Conservation (phyloP, 2,329 filamentous ascomycete genomes). For the Scedosporium apiospermum region DNA sequence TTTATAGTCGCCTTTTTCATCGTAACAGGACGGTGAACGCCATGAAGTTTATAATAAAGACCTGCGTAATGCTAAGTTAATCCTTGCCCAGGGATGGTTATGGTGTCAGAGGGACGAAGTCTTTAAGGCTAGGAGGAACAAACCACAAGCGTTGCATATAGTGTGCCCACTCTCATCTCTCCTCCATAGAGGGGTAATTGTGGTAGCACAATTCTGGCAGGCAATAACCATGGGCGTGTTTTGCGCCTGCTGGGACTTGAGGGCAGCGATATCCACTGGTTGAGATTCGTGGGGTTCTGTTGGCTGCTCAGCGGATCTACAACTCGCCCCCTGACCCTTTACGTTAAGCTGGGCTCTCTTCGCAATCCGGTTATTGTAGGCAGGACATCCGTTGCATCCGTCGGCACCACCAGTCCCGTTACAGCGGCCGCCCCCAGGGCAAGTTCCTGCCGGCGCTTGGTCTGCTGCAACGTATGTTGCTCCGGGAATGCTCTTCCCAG, state of each 20-base stretch:
- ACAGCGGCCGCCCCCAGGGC: conserved; percentile 87
- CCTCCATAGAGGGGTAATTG: conserved; percentile 91
- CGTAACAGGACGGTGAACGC: conserved; percentile 83
- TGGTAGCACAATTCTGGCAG: conserved; percentile 94
- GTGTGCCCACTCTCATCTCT: conserved; percentile 90
- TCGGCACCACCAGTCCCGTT: conserved; percentile 95
- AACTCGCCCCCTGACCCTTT: conserved; percentile 30
- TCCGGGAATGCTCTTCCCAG: conserved; percentile 29
- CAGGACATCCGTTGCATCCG: conserved; percentile 90
- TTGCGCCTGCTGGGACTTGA: conserved; percentile 29
- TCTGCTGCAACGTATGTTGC: conserved; percentile 72
- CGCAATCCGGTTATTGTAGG: conserved; percentile 92
- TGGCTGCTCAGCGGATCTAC: conserved; percentile 7
- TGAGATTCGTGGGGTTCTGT: conserved; percentile 8
- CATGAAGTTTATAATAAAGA: conserved; percentile 92
- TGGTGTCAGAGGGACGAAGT: too few relatives aligned
- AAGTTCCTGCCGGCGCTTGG: conserved; percentile 71
- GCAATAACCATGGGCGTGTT: conserved; percentile 65
- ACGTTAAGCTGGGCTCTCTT: conserved; percentile 69
- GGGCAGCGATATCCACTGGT: conserved; percentile 27
- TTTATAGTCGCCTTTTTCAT: conserved; percentile 99
- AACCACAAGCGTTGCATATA: conserved; percentile 96
- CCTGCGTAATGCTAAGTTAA: conserved; percentile 40
- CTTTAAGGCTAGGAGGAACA: neutral
- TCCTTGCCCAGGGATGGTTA: neutral